These are phyloP conservation scores for Citrus cavaleriei DNA, from an alignment of 345 rosid species.

Conservation along the genomic window DNA sequence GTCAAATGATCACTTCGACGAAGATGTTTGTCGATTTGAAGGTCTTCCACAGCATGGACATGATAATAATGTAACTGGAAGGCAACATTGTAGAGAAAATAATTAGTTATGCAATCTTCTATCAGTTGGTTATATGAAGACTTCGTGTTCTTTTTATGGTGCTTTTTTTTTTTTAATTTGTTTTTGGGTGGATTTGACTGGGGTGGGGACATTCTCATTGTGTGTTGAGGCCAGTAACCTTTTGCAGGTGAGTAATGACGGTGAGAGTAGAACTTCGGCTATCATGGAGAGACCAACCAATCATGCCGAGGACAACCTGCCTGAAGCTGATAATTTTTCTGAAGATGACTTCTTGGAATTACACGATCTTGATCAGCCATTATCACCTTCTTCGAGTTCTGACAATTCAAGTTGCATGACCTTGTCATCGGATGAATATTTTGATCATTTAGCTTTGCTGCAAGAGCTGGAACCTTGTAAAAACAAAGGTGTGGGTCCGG, in stretches of 20 bases:
- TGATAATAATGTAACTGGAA: not conserved
- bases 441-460: conserved; percentile 38
- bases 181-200: not conserved
- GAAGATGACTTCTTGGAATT: conserved; percentile 43
- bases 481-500: conserved; percentile 1
- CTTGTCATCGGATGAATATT: conserved; percentile 45
- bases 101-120: not conserved
- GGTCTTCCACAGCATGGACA: not conserved
- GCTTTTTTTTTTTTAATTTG: not conserved
- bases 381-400: conserved; percentile 44
- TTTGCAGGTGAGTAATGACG: conserved; percentile 26
- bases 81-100: not conserved
- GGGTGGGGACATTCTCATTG: not conserved
- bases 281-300: conserved; percentile 18
- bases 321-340: conserved; percentile 18
- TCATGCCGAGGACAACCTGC: conserved; percentile 15
- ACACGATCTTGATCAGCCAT: conserved; percentile 36
- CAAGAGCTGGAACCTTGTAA: conserved; percentile 32
- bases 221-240: conserved; percentile 19
- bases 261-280: conserved; percentile 11
- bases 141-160: not conserved
- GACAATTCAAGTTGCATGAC: conserved; percentile 50
- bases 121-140: not conserved
- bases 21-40: not conserved
- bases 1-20: not conserved